phyloP scores from a whole-genome alignment of 768 basidiomycete genomes.

The Rhodotorula graminis region DNA sequence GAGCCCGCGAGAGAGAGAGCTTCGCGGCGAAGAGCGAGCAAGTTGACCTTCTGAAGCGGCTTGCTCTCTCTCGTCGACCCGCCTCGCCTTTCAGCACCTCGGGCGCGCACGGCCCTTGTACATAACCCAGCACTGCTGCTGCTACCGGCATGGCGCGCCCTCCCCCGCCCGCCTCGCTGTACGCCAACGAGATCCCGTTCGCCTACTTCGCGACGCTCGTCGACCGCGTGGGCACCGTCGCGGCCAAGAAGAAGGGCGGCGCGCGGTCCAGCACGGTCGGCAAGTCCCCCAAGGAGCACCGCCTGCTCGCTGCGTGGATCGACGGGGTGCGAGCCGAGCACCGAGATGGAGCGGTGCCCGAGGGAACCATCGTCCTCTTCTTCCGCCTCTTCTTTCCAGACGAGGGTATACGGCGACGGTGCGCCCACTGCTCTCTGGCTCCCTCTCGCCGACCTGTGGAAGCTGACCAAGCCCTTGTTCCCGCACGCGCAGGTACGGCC shows the following conservation, averaged over 20 bases:
- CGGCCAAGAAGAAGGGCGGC: constrained; percentile 4
- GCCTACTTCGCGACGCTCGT: constrained; percentile 32
- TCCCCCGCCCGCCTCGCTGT: background rate
- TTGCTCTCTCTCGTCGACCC: no score
- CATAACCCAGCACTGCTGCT: no score
- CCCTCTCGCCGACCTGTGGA: background rate
- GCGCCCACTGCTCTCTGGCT: constrained; percentile 42
- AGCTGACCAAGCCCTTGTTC: background rate
- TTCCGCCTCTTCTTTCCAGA: constrained; percentile 81
- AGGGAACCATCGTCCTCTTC: constrained; percentile 57
- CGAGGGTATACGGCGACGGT: constrained; percentile 65
- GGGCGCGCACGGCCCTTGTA: no score
- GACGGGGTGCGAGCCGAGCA: constrained; percentile 16
- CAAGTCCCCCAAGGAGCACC: constrained; percentile 5
- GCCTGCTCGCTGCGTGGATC: constrained; percentile 30
- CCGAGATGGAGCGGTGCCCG: constrained; percentile 49
- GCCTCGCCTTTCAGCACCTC: no score
- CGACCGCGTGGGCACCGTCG: constrained; percentile 12
- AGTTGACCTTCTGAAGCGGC: no score
- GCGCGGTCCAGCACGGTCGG: no score
- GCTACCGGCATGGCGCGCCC: background rate
- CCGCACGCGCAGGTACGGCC: constrained; percentile 46
- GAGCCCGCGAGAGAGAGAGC: no score
- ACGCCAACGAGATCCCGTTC: constrained; percentile 30
- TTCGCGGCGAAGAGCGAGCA: no score